Evolutionary conservation across 495 filamentous ascomycete genomes (phyloP).

Genomic region (Margaritispora aquatica): DNA sequence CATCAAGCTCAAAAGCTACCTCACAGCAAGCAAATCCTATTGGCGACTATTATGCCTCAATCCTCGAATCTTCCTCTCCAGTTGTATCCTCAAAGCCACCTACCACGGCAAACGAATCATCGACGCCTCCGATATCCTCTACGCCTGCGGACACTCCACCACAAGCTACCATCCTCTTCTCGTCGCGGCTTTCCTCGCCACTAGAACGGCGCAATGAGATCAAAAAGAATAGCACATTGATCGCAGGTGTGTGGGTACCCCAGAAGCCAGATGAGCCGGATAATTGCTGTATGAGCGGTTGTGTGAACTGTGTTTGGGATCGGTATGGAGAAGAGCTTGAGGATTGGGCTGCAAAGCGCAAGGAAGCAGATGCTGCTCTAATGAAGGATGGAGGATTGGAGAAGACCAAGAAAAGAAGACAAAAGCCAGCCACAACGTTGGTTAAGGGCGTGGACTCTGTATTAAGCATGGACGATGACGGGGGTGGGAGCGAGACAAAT

Average conservation of each 20-base stretch:
- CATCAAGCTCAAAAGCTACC: slow-evolving; percentile 9
- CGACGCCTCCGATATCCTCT: slow-evolving; percentile 2
- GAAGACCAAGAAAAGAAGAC: slow-evolving; percentile 42
- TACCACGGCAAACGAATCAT: slow-evolving; percentile 10
- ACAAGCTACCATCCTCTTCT: slow-evolving; percentile 18
- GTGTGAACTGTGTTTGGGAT: slow-evolving; percentile 98
- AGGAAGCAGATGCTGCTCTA: slow-evolving; percentile 45
- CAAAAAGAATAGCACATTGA: slow-evolving; percentile 46
- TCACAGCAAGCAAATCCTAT: slow-evolving; percentile 23
- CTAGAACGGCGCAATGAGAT: slow-evolving; percentile 54
- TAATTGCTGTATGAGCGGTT: slow-evolving; percentile 98
- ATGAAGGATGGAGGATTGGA: slow-evolving; percentile 29
- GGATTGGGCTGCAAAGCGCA: slow-evolving; percentile 62
- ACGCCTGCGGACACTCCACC: background rate
- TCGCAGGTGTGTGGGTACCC: slow-evolving; percentile 78
- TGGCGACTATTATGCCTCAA: slow-evolving; percentile 22
- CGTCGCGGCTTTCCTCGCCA: slow-evolving; percentile 21
- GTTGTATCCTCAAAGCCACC: slow-evolving; percentile 10
- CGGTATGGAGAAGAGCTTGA: slow-evolving; percentile 84
- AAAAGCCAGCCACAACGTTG: slow-evolving; percentile 32
- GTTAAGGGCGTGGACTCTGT: slow-evolving; percentile 35
- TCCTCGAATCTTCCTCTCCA: slow-evolving; percentile 16
- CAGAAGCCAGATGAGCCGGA: slow-evolving; percentile 85
- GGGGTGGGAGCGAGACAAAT: slow-evolving; percentile 63
- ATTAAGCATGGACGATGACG: slow-evolving; percentile 73